Evolutionary conservation across 2,329 filamentous ascomycete genomes (phyloP).

Genomic region (Fragosphaeria purpurea): DNA sequence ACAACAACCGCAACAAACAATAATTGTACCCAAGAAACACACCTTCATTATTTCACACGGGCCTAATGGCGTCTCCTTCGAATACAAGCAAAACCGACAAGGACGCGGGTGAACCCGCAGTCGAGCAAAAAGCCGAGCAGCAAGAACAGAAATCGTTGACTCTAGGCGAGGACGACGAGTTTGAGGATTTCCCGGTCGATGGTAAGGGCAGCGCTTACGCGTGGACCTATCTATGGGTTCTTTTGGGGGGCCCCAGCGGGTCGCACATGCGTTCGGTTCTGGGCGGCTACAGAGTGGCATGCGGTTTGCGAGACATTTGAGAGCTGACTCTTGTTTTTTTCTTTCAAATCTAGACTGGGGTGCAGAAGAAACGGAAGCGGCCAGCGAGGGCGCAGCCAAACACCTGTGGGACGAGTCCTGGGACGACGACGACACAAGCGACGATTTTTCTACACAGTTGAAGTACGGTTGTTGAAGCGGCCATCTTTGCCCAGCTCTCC

Average conservation of each 20-base stretch:
- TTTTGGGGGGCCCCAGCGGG: no score
- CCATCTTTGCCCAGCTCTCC: background rate
- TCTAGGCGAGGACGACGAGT: slow-evolving; percentile 96
- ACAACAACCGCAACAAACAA: no score
- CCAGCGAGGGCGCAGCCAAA: slow-evolving; percentile 48
- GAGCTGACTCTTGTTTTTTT: background rate
- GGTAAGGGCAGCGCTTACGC: slow-evolving; percentile 41
- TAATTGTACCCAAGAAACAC: no score
- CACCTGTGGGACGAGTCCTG: slow-evolving; percentile 99
- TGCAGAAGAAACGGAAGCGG: slow-evolving; percentile 80
- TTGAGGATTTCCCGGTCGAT: slow-evolving; percentile 96
- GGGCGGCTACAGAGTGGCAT: no score
- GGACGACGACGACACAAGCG: slow-evolving; percentile 95
- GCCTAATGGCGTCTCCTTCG: slow-evolving; percentile 22
- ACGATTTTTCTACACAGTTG: slow-evolving; percentile 91
- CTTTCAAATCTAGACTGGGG: slow-evolving; percentile 62
- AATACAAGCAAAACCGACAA: slow-evolving; percentile 26
- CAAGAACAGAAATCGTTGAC: slow-evolving; percentile 34
- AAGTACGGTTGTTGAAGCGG: slow-evolving; percentile 51
- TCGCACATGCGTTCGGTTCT: background rate
- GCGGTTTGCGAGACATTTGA: no score
- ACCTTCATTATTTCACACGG: no score
- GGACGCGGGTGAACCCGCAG: slow-evolving; percentile 29
- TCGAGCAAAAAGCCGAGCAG: slow-evolving; percentile 48
- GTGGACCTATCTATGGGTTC: no score